These are phyloP conservation scores for Neocatenulostroma microsporum DNA, from an alignment of 2,329 filamentous ascomycete species.

Conservation along the genomic window DNA sequence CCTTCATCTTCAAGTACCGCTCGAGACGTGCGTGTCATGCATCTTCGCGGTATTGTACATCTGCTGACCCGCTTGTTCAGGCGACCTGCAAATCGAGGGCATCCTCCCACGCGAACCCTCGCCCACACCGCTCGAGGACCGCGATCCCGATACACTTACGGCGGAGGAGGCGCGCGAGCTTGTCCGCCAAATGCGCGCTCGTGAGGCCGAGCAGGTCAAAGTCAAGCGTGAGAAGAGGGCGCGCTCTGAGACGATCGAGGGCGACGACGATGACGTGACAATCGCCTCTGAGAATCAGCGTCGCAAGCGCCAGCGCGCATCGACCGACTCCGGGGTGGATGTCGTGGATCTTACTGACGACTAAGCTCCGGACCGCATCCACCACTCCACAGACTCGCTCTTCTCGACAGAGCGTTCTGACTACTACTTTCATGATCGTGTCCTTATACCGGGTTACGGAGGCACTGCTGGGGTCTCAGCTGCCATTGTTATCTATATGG, in stretches of 20 bases:
- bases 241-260: slow-evolving; percentile 13
- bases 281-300: slow-evolving; percentile 8
- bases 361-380: slow-evolving; percentile 11
- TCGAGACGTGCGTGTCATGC: slow-evolving; percentile 16
- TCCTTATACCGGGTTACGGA: no score
- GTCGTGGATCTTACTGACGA: slow-evolving; percentile 20
- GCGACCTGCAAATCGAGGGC: slow-evolving; percentile 22
- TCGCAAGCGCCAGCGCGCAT: slow-evolving; percentile 11
- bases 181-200: slow-evolving; percentile 9
- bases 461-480: no score
- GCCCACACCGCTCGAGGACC: slow-evolving; percentile 19
- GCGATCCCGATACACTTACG: slow-evolving; percentile 17
- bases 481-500: not conserved
- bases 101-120: slow-evolving; percentile 20
- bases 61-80: slow-evolving; percentile 6
- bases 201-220: slow-evolving; percentile 1
- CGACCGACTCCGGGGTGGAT: slow-evolving; percentile 16
- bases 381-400: not conserved
- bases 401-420: no score
- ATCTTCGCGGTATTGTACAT: no score
- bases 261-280: slow-evolving; percentile 13
- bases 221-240: slow-evolving; percentile 15
- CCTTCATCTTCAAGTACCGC: slow-evolving; percentile 20
- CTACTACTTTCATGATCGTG: no score
- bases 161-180: slow-evolving; percentile 19